Base-by-base conservation (phyloP, 257 asterid genomes). In the Scutellaria minor region DNA sequence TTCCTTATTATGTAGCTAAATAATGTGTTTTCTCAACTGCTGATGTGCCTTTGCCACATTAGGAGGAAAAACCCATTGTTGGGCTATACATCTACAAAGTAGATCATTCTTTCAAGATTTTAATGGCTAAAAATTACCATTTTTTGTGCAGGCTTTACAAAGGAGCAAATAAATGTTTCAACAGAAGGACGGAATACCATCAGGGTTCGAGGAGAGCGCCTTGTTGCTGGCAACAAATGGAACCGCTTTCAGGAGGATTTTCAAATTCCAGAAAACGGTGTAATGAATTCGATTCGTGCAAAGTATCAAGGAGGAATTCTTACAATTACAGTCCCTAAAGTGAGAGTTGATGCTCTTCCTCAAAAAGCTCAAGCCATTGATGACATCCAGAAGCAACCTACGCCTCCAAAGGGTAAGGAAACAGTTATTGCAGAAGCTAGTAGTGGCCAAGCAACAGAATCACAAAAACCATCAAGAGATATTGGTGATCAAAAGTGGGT, bases 201-300 rank as follows among this genome's bases (percentile, higher is more conserved):
- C 41, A 78, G 93, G 76, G 92, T 84, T 8, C 81, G 81, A 0
- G 97, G 98, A 20, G 90, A 88, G 55, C 87, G 88, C 67, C 53
- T 82, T 1, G 83, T 86, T 50, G 86, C 83, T 0, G 95, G 89
- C 14, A 94, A 85, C 80, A 85, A 77, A 77, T 91, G 96, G 97
- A 85, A 83, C 66, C 89, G 94, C 0, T 94, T 94, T 52, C 83
- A 46, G 50, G 96, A 91, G 75, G 96, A 91, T 70, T 91, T 72
- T 73, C 85, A 74, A 57, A 81, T 85, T 56, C 95, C 97, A 1
- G 88, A 82, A 52, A 71, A 75, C 41, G 76, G 90, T 42, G 84
- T 80, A 61, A 70, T 86, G 57, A 77, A 78, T 56, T 81, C 85
- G 0, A 71, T 87, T 18, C 86, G 82, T 22, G 96, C 97, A 47